Conservation (phyloP, 805 yeast species). For the Teunomyces gatunensis region DNA sequence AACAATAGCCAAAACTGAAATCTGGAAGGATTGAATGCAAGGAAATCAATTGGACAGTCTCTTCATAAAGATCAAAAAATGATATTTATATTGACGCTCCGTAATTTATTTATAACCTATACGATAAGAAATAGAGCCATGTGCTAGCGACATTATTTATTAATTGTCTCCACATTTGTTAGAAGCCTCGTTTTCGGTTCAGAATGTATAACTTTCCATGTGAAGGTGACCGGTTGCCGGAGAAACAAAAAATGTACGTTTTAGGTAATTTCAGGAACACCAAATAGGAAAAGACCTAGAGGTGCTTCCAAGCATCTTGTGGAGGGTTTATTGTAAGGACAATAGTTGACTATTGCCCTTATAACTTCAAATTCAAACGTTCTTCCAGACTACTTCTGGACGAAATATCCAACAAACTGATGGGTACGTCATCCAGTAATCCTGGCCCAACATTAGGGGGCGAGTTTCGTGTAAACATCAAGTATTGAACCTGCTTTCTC, state of each 20-base stretch:
- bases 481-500: constrained; percentile 50
- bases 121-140: neutral
- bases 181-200: neutral
- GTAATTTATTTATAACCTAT: neutral
- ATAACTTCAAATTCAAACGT: constrained; percentile 33
- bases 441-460: constrained; percentile 8
- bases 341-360: neutral
- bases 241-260: neutral
- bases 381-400: constrained; percentile 34
- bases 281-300: neutral
- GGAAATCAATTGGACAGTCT: too few relatives aligned
- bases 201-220: neutral
- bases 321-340: neutral
- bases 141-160: constrained; percentile 1
- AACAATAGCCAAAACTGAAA: too few relatives aligned
- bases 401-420: constrained; percentile 25
- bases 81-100: neutral
- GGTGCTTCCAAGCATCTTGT: neutral
- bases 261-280: neutral
- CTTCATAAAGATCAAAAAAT: neutral
- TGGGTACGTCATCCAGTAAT: constrained; percentile 4
- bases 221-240: neutral
- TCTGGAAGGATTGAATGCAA: too few relatives aligned
- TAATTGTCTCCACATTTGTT: constrained; percentile 2
- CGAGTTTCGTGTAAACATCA: constrained; percentile 42